Evolutionary conservation across 1,284 basidiomycete genomes (phyloP).

Genomic region (Gomphus bonarii): DNA sequence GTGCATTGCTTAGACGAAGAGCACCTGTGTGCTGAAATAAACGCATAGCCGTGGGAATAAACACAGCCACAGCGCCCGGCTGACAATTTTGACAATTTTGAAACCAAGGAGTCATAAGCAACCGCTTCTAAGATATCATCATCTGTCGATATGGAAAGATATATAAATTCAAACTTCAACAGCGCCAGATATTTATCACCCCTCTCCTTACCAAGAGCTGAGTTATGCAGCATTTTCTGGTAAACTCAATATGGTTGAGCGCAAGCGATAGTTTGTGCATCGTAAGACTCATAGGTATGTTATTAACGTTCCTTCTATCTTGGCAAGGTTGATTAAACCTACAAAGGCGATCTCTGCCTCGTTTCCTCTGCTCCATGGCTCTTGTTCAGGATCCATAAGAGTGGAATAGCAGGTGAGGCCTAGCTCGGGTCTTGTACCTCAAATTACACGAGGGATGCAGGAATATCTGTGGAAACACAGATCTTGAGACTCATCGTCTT

Average conservation of each 20-base stretch:
- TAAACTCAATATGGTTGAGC: not conserved
- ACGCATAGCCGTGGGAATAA: not conserved
- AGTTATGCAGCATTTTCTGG: not conserved
- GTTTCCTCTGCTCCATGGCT: not conserved
- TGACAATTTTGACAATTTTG: too few species aligned
- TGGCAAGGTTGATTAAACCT: not conserved
- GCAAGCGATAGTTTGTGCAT: not conserved
- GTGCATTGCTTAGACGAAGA: not conserved
- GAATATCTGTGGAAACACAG: not conserved
- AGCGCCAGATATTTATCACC: not conserved
- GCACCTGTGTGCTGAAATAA: not conserved
- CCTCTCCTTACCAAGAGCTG: not conserved
- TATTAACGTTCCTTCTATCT: not conserved
- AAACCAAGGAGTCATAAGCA: too few species aligned
- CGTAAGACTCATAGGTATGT: not conserved
- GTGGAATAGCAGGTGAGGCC: not conserved
- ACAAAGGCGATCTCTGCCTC: slow-evolving; percentile 1
- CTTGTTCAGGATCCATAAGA: not conserved
- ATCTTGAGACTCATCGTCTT: not conserved
- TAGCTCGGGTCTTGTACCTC: not conserved
- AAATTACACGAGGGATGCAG: not conserved
- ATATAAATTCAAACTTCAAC: not conserved
- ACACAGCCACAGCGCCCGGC: not conserved
- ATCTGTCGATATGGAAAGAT: not conserved
- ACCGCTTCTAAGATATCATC: too few species aligned